phyloP scores from a whole-genome alignment of 73 alveolate genomes.

The Paraurostyla sp. region DNA sequence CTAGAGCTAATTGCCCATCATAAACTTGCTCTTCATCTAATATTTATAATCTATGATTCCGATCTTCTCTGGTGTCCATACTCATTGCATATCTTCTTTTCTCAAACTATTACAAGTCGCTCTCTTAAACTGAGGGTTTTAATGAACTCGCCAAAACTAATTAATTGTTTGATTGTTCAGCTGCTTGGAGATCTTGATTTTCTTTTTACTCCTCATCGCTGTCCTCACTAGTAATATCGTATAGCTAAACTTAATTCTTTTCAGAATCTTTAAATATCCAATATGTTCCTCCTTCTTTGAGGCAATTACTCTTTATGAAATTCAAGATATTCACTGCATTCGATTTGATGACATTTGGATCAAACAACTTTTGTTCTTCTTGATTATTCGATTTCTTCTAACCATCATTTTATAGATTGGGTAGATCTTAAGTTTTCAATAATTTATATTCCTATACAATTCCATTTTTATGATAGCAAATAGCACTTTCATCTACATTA shows the following conservation, averaged over 20 bases:
- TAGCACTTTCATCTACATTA: conserved; percentile 65
- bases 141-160: not conserved
- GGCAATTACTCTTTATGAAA: conserved; percentile 31
- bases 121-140: not conserved
- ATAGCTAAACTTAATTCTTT: conserved; percentile 1
- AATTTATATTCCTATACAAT: conserved; percentile 57
- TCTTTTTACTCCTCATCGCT: conserved; percentile 32
- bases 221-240: conserved; percentile 56
- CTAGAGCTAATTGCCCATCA: not conserved
- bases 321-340: conserved; percentile 47
- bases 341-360: conserved; percentile 46
- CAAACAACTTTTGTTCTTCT: not conserved
- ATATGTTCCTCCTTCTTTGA: conserved; percentile 64
- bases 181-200: not conserved
- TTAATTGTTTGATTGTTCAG: not conserved
- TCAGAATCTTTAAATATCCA: conserved; percentile 68
- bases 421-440: conserved; percentile 44
- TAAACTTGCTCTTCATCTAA: not conserved
- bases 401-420: not conserved
- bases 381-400: not conserved
- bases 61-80: conserved; percentile 10
- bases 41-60: not conserved
- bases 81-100: conserved; percentile 2
- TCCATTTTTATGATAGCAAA: conserved; percentile 66
- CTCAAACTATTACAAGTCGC: not conserved